Base-by-base conservation (phyloP, 495 filamentous ascomycete genomes). In the Penicillium paradoxum region DNA sequence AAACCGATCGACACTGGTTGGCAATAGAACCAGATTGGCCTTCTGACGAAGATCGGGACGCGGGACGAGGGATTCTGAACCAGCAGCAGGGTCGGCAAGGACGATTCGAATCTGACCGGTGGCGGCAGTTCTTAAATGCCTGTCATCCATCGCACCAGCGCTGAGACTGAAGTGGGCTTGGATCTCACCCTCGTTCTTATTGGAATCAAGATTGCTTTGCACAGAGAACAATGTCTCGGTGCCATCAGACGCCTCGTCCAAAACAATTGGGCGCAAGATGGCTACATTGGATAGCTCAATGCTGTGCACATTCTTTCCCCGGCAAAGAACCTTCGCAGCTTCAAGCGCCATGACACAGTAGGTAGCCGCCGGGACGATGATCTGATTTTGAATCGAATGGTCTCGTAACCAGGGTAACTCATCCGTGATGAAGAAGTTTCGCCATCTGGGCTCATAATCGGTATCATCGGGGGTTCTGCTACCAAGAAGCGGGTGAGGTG, bases 341-440 rank as follows among this genome's bases (percentile, higher is more conserved):
- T 87, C 83, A 0, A 86, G 21, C 0, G 79, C 83, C 75, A 81
- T 80, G 3, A 73, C 62, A 30, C 82, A 53, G 53, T 79, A 86
- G 0, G 75, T 81, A 1, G 82, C 76, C 54, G 75, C 79, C 11
- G 85, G 85, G 56, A 82, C 85, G 2, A 87, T 65, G 1, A 57
- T 53, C 24, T 71, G 58, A 4, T 63, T 56, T 41, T 74, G 70
- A 0, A 78, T 1, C 41, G 57, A 8, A 33, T 78, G 73, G 4
- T 67, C 67, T 0, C 27, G 1, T 0, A 76, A 45, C 74, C 74
- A 76, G 1, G 62, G 51, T 0, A 72, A 58, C 21, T 76, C 71
- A 2, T 36, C 55, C 0, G 48, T 21, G 1, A 43, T 58, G 1
- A 75, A 49, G 4, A 71, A 10, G 13, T 72, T 68, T 3, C n/a